Percentiles rank a stretch among this genome's conserved stretches.
phyloP scores from a whole-genome alignment of 352 stramenopile species.

The Pythium dissotocum region DNA sequence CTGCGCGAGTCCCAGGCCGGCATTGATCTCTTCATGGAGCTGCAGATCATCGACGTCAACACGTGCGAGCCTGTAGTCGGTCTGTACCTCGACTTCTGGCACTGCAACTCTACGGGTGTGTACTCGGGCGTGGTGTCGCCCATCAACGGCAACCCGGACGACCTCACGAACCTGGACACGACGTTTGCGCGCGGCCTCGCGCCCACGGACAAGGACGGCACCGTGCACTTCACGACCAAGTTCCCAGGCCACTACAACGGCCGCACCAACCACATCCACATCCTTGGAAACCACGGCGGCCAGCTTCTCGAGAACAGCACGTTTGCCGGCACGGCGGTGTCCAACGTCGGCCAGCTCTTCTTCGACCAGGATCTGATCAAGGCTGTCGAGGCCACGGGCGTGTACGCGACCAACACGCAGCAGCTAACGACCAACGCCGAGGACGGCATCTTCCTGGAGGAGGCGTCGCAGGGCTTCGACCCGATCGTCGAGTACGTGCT shows the following conservation, averaged over 20 bases:
- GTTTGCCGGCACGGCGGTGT: slow-evolving; percentile 8
- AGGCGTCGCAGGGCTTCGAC: slow-evolving; percentile 32
- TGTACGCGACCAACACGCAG: slow-evolving; percentile 30
- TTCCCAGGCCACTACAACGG: slow-evolving; percentile 18
- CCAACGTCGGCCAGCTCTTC: slow-evolving; percentile 17
- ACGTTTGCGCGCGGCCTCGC: slow-evolving; percentile 12
- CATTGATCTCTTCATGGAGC: slow-evolving; percentile 18
- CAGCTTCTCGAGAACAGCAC: slow-evolving; percentile 18
- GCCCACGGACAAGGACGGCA: slow-evolving; percentile 11
- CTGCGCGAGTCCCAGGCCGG: slow-evolving; percentile 16
- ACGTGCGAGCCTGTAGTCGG: slow-evolving; percentile 14
- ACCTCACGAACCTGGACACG: slow-evolving; percentile 13
- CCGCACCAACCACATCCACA: slow-evolving; percentile 17
- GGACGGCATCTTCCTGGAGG: slow-evolving; percentile 33
- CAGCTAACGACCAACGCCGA: slow-evolving; percentile 30
- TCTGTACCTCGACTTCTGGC: slow-evolving; percentile 22
- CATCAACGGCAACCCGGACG: slow-evolving; percentile 8
- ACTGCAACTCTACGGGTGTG: slow-evolving; percentile 22
- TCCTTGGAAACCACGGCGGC: slow-evolving; percentile 20
- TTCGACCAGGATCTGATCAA: slow-evolving; percentile 15
- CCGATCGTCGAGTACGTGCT: slow-evolving; percentile 37
- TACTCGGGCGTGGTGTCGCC: slow-evolving; percentile 20
- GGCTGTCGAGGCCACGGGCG: slow-evolving; percentile 3
- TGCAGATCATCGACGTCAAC: slow-evolving; percentile 24
- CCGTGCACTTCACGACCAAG: slow-evolving; percentile 20